Evolutionary conservation across 106 monocot genomes (phyloP).

Genomic region (Dendrobium nobile): DNA sequence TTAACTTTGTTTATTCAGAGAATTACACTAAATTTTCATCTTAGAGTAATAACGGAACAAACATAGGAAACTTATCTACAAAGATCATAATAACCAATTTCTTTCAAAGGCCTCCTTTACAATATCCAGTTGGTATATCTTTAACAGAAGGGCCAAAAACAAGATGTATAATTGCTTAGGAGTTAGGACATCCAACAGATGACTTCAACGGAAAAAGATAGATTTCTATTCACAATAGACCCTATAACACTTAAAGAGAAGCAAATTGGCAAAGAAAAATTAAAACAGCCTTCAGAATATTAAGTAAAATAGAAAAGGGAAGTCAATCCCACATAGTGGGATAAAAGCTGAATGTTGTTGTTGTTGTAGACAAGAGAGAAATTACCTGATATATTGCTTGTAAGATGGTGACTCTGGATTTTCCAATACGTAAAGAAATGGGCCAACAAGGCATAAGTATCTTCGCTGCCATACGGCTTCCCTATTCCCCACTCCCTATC

Average conservation of each 20-base stretch:
- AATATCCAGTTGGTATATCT: too few relatives aligned
- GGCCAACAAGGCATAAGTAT: slow-evolving; percentile 80
- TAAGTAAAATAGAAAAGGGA: background rate
- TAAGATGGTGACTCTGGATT: slow-evolving; percentile 66
- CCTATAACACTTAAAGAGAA: background rate
- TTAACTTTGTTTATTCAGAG: too few relatives aligned
- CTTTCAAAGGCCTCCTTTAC: too few relatives aligned
- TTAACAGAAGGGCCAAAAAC: background rate
- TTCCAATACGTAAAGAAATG: slow-evolving; percentile 87
- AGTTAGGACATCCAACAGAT: background rate
- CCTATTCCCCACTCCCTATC: slow-evolving; percentile 90
- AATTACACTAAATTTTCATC: too few relatives aligned
- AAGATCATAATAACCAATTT: too few relatives aligned
- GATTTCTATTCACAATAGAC: background rate
- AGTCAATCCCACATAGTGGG: too few relatives aligned
- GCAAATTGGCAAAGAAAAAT: background rate
- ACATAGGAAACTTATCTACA: too few relatives aligned
- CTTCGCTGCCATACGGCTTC: slow-evolving; percentile 94
- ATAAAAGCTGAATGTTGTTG: too few relatives aligned
- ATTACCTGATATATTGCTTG: slow-evolving; percentile 80
- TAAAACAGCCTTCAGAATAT: background rate
- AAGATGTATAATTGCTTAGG: background rate
- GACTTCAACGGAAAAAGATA: background rate
- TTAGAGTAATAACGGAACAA: too few relatives aligned
- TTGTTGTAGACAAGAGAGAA: background rate